Evolutionary conservation across 2,329 filamentous ascomycete genomes (phyloP), one percentile per base, ranked within the genome.

Genomic region (Neurospora sp.): DNA sequence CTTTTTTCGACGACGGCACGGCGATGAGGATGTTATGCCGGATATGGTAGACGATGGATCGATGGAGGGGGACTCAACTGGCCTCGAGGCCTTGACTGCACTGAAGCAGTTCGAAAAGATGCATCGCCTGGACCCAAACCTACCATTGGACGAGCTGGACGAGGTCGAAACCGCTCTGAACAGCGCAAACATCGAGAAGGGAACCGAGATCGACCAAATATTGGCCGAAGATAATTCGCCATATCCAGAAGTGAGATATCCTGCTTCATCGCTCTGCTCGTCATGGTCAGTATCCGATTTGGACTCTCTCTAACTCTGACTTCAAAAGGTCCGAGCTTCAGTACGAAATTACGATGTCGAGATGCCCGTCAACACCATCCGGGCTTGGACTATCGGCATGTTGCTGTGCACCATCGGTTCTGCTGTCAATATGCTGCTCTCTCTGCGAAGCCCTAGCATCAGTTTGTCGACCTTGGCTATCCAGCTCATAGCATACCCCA

Each of bases 301-400:
- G 71, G 57, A n/a, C 74, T 78, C 33, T 39, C 70, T 74, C 72
- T 72, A 71, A 73, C 71, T 62, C 68, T 70, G 65, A n/a, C 74
- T 78, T 39, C 33, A 81, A 62, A 52, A 89, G 80, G 88, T 90
- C 69, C 86, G 88, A 74, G 86, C 88, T 36, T 86, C 89, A 19
- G 88, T 91, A 19, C 82, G 86, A 71, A 90, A 90, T 76, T 84
- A 85, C 76, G 88, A 91, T 74, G 84, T 88, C 73, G 88, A 89
- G 74, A 81, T 89, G 33, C 86, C 87, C n/a, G 83, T 83, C 74
- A 90, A 89, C 77, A 90, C 88, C 23, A 82, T 90, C 70, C 87
- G 88, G 67, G 87, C 88, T 40, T 90, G 88, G 88, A 79, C 82
- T 4, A 87, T 90, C 71, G 88, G 88, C 40, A 71, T 90, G 74